Evolutionary conservation across 2,329 filamentous ascomycete genomes (phyloP).

Genomic region (Xylariaceae sp.): DNA sequence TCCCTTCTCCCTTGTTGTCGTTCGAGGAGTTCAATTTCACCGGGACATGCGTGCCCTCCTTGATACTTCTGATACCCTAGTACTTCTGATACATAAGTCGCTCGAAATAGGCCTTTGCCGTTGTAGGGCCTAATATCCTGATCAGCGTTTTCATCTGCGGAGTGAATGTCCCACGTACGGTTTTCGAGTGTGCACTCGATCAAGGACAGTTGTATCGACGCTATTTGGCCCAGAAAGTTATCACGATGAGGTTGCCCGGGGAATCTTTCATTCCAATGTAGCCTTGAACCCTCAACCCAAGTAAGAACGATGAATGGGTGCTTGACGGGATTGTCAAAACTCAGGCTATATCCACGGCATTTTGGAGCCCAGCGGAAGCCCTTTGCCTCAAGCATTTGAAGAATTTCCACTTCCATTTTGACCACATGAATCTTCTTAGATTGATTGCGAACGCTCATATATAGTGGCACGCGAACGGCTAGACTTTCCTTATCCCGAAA

Average conservation of each 20-base stretch:
- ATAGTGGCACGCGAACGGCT: slow-evolving; percentile 3
- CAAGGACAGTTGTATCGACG: slow-evolving; percentile 4
- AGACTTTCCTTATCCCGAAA: slow-evolving; percentile 2
- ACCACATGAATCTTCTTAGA: slow-evolving; percentile 1
- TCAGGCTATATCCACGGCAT: slow-evolving; percentile 4
- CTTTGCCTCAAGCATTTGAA: slow-evolving; percentile 4
- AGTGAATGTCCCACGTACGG: slow-evolving; percentile 1
- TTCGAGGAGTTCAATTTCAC: no score
- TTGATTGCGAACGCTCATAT: background rate
- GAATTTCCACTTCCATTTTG: slow-evolving; percentile 3
- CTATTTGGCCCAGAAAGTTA: slow-evolving; percentile 4
- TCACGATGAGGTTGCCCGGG: slow-evolving; percentile 3
- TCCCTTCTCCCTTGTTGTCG: no score
- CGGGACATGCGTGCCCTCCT: no score
- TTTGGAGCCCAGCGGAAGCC: slow-evolving; percentile 5
- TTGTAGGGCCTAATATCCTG: background rate
- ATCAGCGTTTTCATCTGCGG: background rate
- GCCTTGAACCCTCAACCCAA: slow-evolving; percentile 3
- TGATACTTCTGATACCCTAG: no score
- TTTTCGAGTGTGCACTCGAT: slow-evolving; percentile 8
- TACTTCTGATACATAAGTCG: background rate
- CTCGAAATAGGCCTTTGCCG: slow-evolving; percentile 1
- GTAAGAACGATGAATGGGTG: slow-evolving; percentile 6
- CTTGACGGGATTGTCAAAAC: slow-evolving; percentile 6
- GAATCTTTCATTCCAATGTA: slow-evolving; percentile 1